Evolutionary conservation across 1,284 basidiomycete genomes (phyloP), one percentile per base, ranked within the genome.

Genomic region (Tausonia pullulans): DNA sequence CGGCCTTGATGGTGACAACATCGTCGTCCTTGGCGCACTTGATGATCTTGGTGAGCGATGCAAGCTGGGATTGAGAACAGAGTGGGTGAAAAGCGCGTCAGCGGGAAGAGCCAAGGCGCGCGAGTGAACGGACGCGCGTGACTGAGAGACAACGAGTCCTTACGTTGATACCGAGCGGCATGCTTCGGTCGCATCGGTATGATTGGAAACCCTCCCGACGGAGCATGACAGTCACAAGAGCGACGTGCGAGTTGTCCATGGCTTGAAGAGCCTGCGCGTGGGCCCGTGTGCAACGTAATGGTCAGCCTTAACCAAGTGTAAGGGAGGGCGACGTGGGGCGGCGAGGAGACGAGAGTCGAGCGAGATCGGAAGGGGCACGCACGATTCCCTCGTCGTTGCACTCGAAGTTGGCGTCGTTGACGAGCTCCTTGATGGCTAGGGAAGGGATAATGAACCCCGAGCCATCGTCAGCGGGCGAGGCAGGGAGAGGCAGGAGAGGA

Each of bases 211-310:
- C 89, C 0, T 82, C 79, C 0, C 84, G 82, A 44, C 85, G 78
- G 59, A 97, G 82, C 68, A 86, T 82, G 60, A 95, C 88, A 7
- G 90, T 79, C 50, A 98, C 95, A 67, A 98, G 87, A 1, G 95
- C 96, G 72, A 98, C 95, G 78, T 98, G 96, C 5, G 95, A 98
- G 83, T 97, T 98, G 81, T 98, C 96, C 96, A 98, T 99, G 0
- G 96, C 95, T 81, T 98, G 96, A 13, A 97, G 82, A 64, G 84
- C 84, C 85, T 87, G 68, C 43, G 39, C 60, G 39, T 8, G 44
- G 60, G 46, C 60, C 51, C 60, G 52, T 54, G 16, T 45, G 9
- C 8, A 46, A 46, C 8, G 40, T 46, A 16, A 16, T 11, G 40
- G 43, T n/a, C 11, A n/a, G 27, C 7, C 4, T 8, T 40, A 16